Evolutionary conservation across 345 rosid genomes (phyloP).

Genomic region (Murraya paniculata): DNA sequence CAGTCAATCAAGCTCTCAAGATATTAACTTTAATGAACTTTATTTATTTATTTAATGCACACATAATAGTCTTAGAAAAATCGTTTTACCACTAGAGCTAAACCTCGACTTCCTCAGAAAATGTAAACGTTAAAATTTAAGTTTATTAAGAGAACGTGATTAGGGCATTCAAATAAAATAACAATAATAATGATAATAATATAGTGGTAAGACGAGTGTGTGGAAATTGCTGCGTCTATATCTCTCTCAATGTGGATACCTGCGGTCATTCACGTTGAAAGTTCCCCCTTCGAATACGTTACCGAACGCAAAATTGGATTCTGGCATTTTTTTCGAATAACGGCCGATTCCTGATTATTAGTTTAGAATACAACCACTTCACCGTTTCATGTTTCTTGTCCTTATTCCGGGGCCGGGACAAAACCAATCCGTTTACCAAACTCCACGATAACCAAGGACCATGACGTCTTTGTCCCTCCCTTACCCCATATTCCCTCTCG

Average conservation of each 20-base stretch:
- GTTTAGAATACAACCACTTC: background rate
- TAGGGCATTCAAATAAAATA: background rate
- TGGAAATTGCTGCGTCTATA: background rate
- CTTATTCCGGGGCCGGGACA: slow-evolving; percentile 19
- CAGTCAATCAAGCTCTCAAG: fast-evolving
- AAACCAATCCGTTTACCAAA: slow-evolving; percentile 33
- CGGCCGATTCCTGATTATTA: background rate
- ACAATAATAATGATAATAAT: too few relatives aligned
- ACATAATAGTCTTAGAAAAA: too few relatives aligned
- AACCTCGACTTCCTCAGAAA: too few relatives aligned
- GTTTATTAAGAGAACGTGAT: too few relatives aligned
- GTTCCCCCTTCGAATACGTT: background rate
- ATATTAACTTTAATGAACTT: too few relatives aligned
- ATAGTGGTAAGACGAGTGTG: background rate
- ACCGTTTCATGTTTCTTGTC: background rate
- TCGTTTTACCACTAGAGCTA: too few relatives aligned
- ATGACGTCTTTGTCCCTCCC: background rate
- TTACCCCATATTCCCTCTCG: background rate
- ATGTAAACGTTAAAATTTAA: too few relatives aligned
- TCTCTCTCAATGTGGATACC: background rate
- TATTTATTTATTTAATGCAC: too few relatives aligned
- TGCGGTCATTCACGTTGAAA: slow-evolving; percentile 6
- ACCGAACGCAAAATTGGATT: background rate
- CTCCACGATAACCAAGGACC: background rate
- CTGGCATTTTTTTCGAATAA: background rate